These are phyloP conservation scores for Sherardia arvensis DNA, from an alignment of 257 asterid genomes.

Conservation along the genomic window DNA sequence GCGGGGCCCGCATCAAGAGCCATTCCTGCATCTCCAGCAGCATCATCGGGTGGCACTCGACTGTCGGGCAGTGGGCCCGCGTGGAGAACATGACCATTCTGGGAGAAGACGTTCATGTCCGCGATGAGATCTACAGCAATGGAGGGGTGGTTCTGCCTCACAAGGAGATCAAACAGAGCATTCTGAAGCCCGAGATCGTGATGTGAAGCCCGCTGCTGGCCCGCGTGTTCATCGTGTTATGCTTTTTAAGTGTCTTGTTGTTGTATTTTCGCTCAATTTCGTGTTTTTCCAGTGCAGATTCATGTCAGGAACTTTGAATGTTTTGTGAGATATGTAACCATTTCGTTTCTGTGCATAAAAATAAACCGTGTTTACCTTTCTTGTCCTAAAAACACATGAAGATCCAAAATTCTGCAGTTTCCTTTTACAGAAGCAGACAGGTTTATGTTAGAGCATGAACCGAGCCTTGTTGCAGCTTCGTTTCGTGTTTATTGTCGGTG, in stretches of 20 bases:
- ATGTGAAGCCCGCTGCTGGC: slow-evolving; percentile 40
- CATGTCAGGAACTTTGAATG: slow-evolving; percentile 6
- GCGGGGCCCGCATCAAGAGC: slow-evolving; percentile 74
- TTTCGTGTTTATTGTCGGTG: slow-evolving; percentile 6
- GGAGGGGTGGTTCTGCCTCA: slow-evolving; percentile 88
- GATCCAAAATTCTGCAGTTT: not conserved
- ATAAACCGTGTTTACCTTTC: not conserved
- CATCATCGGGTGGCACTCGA: slow-evolving; percentile 92
- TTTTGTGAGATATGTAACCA: not conserved
- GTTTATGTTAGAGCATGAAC: not conserved
- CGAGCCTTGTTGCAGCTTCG: not conserved
- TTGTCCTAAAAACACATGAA: not conserved
- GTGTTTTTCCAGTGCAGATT: slow-evolving; percentile 9
- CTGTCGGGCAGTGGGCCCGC: slow-evolving; percentile 88
- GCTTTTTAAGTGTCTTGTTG: slow-evolving; percentile 4
- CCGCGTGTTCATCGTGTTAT: slow-evolving; percentile 7
- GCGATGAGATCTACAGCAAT: slow-evolving; percentile 75
- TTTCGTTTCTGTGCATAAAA: not conserved
- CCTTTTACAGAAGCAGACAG: not conserved
- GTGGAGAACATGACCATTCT: slow-evolving; percentile 90
- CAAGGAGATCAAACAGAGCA: slow-evolving; percentile 83
- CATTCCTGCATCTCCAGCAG: slow-evolving; percentile 72
- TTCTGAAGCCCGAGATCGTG: slow-evolving; percentile 73
- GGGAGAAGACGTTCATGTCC: slow-evolving; percentile 83
- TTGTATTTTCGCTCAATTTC: not conserved